phyloP scores from a whole-genome alignment of 2,329 filamentous ascomycete species.

The Rhinocladiella similis region DNA sequence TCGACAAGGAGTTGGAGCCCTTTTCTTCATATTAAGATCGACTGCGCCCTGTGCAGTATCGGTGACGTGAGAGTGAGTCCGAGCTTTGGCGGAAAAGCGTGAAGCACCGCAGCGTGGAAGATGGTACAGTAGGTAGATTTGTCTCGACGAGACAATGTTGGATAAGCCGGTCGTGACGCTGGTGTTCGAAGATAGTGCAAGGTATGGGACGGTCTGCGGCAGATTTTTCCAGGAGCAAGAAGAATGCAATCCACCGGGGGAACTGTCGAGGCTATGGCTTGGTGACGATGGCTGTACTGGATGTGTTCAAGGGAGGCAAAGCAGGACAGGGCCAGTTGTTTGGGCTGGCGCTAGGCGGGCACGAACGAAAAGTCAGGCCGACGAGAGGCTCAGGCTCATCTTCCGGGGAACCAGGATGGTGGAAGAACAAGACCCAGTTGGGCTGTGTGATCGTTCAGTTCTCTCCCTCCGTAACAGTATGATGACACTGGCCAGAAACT shows the following conservation, averaged over 20 bases:
- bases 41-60: constrained; percentile 15
- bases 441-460: neutral
- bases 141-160: neutral
- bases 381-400: neutral
- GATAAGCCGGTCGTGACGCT: neutral
- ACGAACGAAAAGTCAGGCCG: constrained; percentile 5
- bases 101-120: constrained; percentile 15
- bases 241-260: constrained; percentile 4
- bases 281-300: constrained; percentile 1
- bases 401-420: constrained; percentile 1
- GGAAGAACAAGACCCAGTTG: neutral
- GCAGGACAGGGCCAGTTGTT: constrained; percentile 12
- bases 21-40: constrained; percentile 26
- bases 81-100: constrained; percentile 5
- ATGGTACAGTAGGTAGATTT: neutral
- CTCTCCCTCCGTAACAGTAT: neutral
- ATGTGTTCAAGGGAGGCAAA: constrained; percentile 12
- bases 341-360: constrained; percentile 16
- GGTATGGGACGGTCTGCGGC: neutral
- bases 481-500: neutral
- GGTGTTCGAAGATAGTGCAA: neutral
- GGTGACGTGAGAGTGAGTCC: constrained; percentile 5
- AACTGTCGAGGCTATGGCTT: neutral
- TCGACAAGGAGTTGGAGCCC: constrained; percentile 11
- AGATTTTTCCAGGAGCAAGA: constrained; percentile 1